A percentile compares a stretch with the other conserved stretches of the same genome.
phyloP scores from a whole-genome alignment of 495 filamentous ascomycete species.

The Penicillium ochrochloron region DNA sequence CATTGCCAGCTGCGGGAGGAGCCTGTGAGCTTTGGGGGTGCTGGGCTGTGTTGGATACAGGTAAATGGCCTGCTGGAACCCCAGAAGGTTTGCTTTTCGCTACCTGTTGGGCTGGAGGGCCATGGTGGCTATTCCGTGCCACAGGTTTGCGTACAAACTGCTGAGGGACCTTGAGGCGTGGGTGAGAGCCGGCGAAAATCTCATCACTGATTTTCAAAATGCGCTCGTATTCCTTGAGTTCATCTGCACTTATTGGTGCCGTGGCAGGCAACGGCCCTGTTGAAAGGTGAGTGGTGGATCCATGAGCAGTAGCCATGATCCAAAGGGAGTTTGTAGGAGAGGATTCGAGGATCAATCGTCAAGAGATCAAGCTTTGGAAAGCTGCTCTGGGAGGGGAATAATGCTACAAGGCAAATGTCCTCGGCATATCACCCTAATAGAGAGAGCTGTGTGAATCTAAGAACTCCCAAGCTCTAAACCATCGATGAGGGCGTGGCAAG shows the following conservation, averaged over 20 bases:
- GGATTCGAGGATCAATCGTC: conserved; percentile 4
- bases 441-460: background rate
- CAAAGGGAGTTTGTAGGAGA: conserved; percentile 21
- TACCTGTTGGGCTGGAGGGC: conserved; percentile 27
- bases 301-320: conserved; percentile 47
- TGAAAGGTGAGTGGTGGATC: conserved; percentile 40
- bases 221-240: conserved; percentile 67
- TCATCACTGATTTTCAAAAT: conserved; percentile 77
- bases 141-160: conserved; percentile 58
- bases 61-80: conserved; percentile 35
- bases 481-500: conserved; percentile 5
- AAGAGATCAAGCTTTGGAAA: conserved; percentile 8
- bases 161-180: conserved; percentile 70
- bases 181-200: conserved; percentile 74
- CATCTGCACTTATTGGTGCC: conserved; percentile 37
- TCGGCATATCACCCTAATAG: conserved; percentile 8
- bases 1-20: conserved; percentile 38
- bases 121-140: conserved; percentile 37
- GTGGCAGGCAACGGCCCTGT: conserved; percentile 38
- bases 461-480: background rate
- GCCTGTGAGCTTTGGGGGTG: conserved; percentile 36
- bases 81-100: conserved; percentile 31
- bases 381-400: conserved; percentile 2
- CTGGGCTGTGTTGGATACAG: conserved; percentile 31
- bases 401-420: conserved; percentile 3